Evolutionary conservation across 805 yeast genomes (phyloP).

Genomic region (Candida dajiaensis): DNA sequence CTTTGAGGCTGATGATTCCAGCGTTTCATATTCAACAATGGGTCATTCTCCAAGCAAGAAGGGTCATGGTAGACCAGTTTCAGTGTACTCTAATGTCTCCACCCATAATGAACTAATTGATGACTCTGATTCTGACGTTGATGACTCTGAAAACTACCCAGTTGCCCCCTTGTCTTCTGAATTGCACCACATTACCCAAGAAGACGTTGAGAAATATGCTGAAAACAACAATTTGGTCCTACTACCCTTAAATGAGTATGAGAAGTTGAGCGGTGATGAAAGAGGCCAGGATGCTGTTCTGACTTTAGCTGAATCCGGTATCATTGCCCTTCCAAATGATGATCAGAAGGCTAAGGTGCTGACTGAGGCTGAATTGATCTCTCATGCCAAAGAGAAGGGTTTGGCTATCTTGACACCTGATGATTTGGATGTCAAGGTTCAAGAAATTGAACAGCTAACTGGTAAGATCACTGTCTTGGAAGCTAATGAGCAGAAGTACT

Average conservation of each 20-base stretch:
- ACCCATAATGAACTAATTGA: constrained; percentile 10
- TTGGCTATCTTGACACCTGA: constrained; percentile 11
- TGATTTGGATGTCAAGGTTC: not conserved
- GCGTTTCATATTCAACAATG: constrained; percentile 5
- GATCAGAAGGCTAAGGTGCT: constrained; percentile 6
- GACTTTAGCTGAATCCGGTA: not conserved
- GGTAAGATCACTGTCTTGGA: constrained; percentile 12
- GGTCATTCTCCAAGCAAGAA: constrained; percentile 12
- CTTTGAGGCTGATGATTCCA: constrained; percentile 19
- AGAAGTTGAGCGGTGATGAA: not conserved
- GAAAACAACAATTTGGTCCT: constrained; percentile 24
- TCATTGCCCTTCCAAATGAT: not conserved
- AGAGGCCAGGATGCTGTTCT: not conserved
- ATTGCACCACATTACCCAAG: constrained; percentile 13
- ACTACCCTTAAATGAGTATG: constrained; percentile 20
- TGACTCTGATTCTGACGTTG: constrained; percentile 23
- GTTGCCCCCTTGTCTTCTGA: constrained; percentile 21
- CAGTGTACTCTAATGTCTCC: constrained; percentile 14
- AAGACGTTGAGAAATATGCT: constrained; percentile 27
- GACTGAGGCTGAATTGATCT: constrained; percentile 12
- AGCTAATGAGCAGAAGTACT: constrained; percentile 15
- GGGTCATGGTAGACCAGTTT: constrained; percentile 1
- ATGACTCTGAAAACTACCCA: constrained; percentile 13
- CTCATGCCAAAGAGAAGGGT: constrained; percentile 16
- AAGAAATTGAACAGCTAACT: constrained; percentile 5